Base-by-base conservation (phyloP, 306 rosid genomes). In the Sophora flavescens region DNA sequence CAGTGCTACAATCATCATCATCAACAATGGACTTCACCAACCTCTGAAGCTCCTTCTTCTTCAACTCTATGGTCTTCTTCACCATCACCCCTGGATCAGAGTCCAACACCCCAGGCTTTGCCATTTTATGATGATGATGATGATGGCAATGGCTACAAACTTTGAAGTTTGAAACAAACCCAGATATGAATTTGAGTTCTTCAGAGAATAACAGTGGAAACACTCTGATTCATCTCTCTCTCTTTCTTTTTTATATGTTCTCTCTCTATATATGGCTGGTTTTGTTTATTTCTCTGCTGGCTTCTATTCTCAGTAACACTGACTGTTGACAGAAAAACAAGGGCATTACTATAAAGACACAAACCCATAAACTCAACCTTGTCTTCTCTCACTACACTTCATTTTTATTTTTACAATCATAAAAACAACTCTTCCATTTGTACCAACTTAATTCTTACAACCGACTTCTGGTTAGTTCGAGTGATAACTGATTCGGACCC, bases 1-100 rank as follows among this genome's bases (percentile, higher is more conserved):
- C 87, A 22, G 56, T 39, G 78, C 78, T 80, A 79, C 8, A 86
- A 81, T 85, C 90, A 9, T 90, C 96, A 63, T 93, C 97, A 9
- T 88, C 90, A 5, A 91, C 70, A 30, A 93, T 87, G 61, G 88
- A 87, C 59, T 64, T 78, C 39, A 89, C 87, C 68, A 93, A 62
- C 80, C 86, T 89, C 74, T 88, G 91, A 60, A 91, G 58, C 81
- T 91, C 96, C 80, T 62, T 93, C 92, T 93, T 93, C 92, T 93
- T 93, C 87, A 93, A 83, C 74, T 93, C 98, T 5, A 81, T 32
- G 35, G 78, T 82, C 72, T 80, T 86, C 73, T 80, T 91, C 62
- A 82, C 83, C 83, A 81, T 64, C 78, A 51, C 81, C 63, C 84
- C 84, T 75, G 98, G 86, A 83, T 89, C 93, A 38, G 85, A 72